Percentiles rank a stretch among this genome's conserved stretches.
These are phyloP conservation scores for Ceratocystis albifundus DNA, from an alignment of 2,329 filamentous ascomycete species.

Conservation along the genomic window DNA sequence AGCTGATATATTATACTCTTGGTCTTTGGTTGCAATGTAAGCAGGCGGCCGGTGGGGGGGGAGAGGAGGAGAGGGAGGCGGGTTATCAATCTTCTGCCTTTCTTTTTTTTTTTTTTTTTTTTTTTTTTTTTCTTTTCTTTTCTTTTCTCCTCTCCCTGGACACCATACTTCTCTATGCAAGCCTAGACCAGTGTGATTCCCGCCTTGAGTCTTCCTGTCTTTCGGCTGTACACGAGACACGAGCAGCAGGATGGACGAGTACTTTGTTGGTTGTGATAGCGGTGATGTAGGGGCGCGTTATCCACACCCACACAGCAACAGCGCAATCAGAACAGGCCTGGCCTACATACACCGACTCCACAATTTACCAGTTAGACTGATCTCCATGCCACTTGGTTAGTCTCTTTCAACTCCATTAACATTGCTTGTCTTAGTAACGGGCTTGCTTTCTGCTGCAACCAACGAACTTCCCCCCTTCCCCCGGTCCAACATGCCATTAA, in stretches of 20 bases:
- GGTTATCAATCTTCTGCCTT: background rate
- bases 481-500: background rate
- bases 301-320: too few relatives aligned
- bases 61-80: too few relatives aligned
- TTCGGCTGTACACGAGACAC: background rate
- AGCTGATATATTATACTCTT: background rate
- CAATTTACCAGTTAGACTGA: background rate
- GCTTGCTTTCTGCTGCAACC: too few relatives aligned
- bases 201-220: background rate
- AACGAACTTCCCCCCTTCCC: too few relatives aligned
- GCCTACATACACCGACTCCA: too few relatives aligned
- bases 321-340: background rate
- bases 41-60: too few relatives aligned
- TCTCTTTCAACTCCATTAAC: too few relatives aligned
- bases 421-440: too few relatives aligned
- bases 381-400: background rate
- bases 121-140: background rate
- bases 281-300: background rate
- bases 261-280: background rate
- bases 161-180: background rate
- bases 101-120: constrained; percentile 1
- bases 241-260: background rate
- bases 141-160: background rate
- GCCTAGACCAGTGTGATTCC: background rate
- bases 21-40: background rate